Percentiles rank a stretch among this genome's conserved stretches.
These are phyloP conservation scores for Penicillium sp. DNA, from an alignment of 2,329 filamentous ascomycete species.

Conservation along the genomic window DNA sequence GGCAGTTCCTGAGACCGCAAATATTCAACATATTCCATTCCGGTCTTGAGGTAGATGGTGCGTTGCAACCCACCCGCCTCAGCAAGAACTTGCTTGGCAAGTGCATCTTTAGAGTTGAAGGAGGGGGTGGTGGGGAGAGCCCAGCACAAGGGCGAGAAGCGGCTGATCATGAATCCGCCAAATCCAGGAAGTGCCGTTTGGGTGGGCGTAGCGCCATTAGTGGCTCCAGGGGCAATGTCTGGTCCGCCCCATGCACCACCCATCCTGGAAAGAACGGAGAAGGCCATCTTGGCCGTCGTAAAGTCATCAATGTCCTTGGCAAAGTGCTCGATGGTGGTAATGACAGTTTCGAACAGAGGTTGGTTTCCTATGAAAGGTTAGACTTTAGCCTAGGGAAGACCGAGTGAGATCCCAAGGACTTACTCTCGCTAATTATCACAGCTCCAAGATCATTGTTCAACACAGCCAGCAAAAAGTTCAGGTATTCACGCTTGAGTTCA, in stretches of 20 bases:
- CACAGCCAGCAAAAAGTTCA: conserved; percentile 91
- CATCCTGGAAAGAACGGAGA: conserved; percentile 81
- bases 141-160: conserved; percentile 90
- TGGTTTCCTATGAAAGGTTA: conserved; percentile 65
- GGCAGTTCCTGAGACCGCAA: conserved; percentile 49
- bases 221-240: conserved; percentile 57
- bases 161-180: conserved; percentile 83
- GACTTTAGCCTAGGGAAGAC: not conserved
- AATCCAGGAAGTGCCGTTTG: conserved; percentile 74
- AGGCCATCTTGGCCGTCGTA: conserved; percentile 71
- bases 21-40: conserved; percentile 70
- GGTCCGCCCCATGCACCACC: conserved; percentile 87
- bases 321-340: conserved; percentile 81
- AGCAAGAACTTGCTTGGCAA: conserved; percentile 81
- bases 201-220: conserved; percentile 33
- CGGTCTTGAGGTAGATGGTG: conserved; percentile 86
- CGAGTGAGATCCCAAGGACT: conserved; percentile 23
- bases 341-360: conserved; percentile 82
- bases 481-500: conserved; percentile 87
- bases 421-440: conserved; percentile 79
- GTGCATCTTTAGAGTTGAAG: conserved; percentile 84
- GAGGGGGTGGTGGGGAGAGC: conserved; percentile 75
- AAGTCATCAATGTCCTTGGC: conserved; percentile 74
- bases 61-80: conserved; percentile 89
- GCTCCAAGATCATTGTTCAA: conserved; percentile 85